phyloP scores from a whole-genome alignment of 768 basidiomycete species.

The Pisolithus marmoratus region DNA sequence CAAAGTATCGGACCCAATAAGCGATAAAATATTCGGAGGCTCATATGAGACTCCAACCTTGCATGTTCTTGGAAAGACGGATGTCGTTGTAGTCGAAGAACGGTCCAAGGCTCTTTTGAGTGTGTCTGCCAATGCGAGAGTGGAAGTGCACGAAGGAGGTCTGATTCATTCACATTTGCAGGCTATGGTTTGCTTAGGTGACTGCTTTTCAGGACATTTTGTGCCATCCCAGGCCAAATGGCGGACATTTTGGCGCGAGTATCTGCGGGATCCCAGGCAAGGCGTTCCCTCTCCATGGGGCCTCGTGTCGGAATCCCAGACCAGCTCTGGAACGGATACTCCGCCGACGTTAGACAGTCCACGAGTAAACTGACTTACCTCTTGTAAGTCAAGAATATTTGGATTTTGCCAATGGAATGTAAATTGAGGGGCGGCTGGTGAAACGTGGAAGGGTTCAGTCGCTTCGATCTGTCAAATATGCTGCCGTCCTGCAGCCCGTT shows the following conservation, averaged over 20 bases:
- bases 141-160: conserved; percentile 82
- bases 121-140: conserved; percentile 49
- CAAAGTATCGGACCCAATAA: conserved; percentile 41
- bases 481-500: background rate
- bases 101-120: conserved; percentile 54
- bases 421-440: too few species aligned
- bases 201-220: conserved; percentile 58
- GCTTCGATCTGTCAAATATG: background rate
- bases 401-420: too few species aligned
- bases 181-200: background rate
- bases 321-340: conserved; percentile 45
- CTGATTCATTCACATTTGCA: conserved; percentile 15
- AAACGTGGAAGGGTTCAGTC: too few species aligned
- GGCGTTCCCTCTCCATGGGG: conserved; percentile 44
- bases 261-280: conserved; percentile 48
- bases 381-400: too few species aligned
- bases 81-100: conserved; percentile 69
- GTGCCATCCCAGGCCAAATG: conserved; percentile 74
- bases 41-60: conserved; percentile 67
- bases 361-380: background rate
- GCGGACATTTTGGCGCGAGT: conserved; percentile 69
- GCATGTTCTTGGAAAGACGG: conserved; percentile 72
- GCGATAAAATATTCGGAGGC: conserved; percentile 43
- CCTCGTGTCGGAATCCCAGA: conserved; percentile 25
- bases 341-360: conserved; percentile 22